Conservation (phyloP, 371 early-diverging fungal species). For the Mortierella sp. region DNA sequence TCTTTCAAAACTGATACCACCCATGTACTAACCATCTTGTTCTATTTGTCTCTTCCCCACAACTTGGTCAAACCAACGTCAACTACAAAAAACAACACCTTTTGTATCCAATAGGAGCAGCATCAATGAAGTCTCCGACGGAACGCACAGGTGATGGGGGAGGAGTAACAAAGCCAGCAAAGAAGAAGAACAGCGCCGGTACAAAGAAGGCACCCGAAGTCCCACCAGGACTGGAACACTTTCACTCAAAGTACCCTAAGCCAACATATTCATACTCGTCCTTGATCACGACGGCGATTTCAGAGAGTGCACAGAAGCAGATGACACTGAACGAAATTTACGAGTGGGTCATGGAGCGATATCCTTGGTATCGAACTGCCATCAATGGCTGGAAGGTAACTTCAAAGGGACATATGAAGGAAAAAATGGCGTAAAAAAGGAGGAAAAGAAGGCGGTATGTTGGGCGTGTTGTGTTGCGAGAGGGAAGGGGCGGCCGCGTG, state of each 20-base stretch:
- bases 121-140: slow-evolving; percentile 22
- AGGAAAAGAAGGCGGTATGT: slow-evolving; percentile 8
- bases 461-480: neutral
- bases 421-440: neutral
- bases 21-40: neutral
- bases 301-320: slow-evolving; percentile 77
- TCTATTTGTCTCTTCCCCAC: neutral
- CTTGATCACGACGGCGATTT: slow-evolving; percentile 93
- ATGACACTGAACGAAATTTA: slow-evolving; percentile 95
- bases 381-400: slow-evolving; percentile 90
- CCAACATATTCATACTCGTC: slow-evolving; percentile 95
- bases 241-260: slow-evolving; percentile 60
- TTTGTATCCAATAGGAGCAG: slow-evolving; percentile 2
- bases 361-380: slow-evolving; percentile 83
- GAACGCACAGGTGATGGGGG: slow-evolving; percentile 21
- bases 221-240: slow-evolving; percentile 38
- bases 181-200: slow-evolving; percentile 22
- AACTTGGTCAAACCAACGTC: slow-evolving; percentile 2
- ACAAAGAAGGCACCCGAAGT: slow-evolving; percentile 33
- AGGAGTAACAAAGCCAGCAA: slow-evolving; percentile 19
- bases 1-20: neutral
- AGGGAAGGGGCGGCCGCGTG: slow-evolving; percentile 1
- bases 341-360: slow-evolving; percentile 87
- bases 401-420: neutral
- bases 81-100: neutral